Evolutionary conservation across 352 stramenopile genomes (phyloP), one percentile per base, ranked within the genome.

Genomic region (Chrysophaeum taylorii): DNA sequence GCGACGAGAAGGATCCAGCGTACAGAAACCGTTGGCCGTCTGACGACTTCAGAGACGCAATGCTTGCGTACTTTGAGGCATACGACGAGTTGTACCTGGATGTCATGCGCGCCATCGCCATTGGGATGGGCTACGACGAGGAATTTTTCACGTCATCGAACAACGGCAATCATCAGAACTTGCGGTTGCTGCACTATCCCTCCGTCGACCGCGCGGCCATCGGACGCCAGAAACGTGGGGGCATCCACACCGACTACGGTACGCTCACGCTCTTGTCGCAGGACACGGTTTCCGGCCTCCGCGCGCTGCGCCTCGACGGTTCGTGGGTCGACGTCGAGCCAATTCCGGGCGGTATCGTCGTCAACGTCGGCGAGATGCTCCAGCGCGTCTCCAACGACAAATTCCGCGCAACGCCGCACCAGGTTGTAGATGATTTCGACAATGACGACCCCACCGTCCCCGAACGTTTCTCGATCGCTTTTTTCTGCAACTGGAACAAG

Each of bases 401-500:
- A 21, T 42, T 78, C 29, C 64, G 67, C 33, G 70, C 70, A 18
- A 76, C 74, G 15, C 61, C 69, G 0, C 74, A 78, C 66, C 70
- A 78, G 71, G 70, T 75, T 2, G 66, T 75, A 36, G n/a, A n/a
- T n/a, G n/a, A n/a, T n/a, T n/a, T n/a, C n/a, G n/a, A n/a, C n/a
- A n/a, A n/a, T n/a, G 50, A 71, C 5, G 33, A 37, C 36, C 60
- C 68, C 1, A 66, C 15, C 9, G 60, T 75, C 23, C 73, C 63
- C 0, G 73, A 78, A 53, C 64, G 73, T 38, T 78, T 72, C 53
- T 78, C 73, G 23, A 78, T 78, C 68, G 73, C 73, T 0, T 78
- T 78, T 41, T 78, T 78, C 64, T 78, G 73, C 37, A 78, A 78
- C 69, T 64, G 67, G 14, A 78, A 78, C 60, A 78, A 78, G 60